Evolutionary conservation across 345 rosid genomes (phyloP), one percentile per base, ranked within the genome.

Genomic region (Camelina neglecta): DNA sequence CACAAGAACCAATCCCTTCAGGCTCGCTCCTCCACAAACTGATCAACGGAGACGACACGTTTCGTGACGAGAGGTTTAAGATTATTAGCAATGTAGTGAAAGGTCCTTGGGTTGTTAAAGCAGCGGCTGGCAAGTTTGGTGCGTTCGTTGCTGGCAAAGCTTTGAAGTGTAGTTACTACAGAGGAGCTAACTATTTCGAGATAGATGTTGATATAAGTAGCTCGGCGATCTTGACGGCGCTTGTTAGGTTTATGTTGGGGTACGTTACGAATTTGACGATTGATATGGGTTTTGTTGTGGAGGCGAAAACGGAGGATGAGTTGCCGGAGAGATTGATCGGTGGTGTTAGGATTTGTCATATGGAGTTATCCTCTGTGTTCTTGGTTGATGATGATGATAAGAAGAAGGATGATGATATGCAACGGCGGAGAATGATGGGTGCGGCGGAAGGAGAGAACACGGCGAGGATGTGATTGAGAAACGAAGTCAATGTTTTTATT

Each of bases 271-370:
- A 74, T 77, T 84, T 93, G 58, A 76, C 82, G 4, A 24, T 83
- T n/a, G 97, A 89, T 44, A 76, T 91, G 86, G 97, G 98, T 4
- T 89, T 91, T 48, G 81, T 89, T 53, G 85, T 89, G 61, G 93
- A 93, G 84, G 85, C 86, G 60, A 84, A 84, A 80, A 11, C 80
- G 70, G 93, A 88, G 77, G 86, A 86, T 8, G 97, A 91, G 87
- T 79, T 89, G 75, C 98, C 96, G 38, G 96, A 93, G 84, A 91
- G 67, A 68, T 69, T 93, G 66, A 79, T 91, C 5, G 97, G 98
- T 15, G 93, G 88, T 1, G 51, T 84, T 72, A 87, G 97, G 69
- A 80, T 87, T 59, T 88, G 91, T 51, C 88, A 85, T 65, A 84
- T 89, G 89, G 97, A 88, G 75, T 84, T 87, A 86, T 79, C 91